phyloP scores from a whole-genome alignment of 1,284 basidiomycete species.

The Kalmanozyma brasiliensis region DNA sequence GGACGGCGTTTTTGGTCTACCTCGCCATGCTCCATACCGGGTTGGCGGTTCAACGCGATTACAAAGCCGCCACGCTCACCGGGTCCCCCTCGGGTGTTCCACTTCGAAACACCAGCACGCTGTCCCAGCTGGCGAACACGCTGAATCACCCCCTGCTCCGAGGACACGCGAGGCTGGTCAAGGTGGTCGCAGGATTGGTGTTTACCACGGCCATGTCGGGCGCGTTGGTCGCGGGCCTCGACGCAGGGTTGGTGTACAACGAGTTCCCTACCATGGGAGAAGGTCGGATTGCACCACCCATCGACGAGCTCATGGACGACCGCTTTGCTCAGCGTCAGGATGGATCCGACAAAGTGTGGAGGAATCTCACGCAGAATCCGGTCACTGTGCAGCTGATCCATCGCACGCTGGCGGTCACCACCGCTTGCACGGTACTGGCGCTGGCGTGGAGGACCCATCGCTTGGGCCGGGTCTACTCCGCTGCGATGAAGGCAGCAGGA shows the following conservation, averaged over 20 bases:
- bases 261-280: slow-evolving; percentile 98
- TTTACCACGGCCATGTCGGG: slow-evolving; percentile 84
- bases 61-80: slow-evolving; percentile 74
- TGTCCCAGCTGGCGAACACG: slow-evolving; percentile 38
- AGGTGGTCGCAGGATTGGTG: slow-evolving; percentile 50
- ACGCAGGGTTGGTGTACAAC: slow-evolving; percentile 95
- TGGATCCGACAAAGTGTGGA: slow-evolving; percentile 73
- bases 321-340: slow-evolving; percentile 76
- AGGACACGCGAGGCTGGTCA: slow-evolving; percentile 47
- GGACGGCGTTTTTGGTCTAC: slow-evolving; percentile 88
- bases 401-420: slow-evolving; percentile 78
- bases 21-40: slow-evolving; percentile 89
- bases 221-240: slow-evolving; percentile 95
- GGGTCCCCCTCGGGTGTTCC: slow-evolving; percentile 47
- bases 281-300: slow-evolving; percentile 78
- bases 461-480: slow-evolving; percentile 70
- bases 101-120: background rate
- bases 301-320: slow-evolving; percentile 79
- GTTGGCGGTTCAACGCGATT: slow-evolving; percentile 79
- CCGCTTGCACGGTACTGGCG: slow-evolving; percentile 34
- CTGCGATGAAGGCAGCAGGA: background rate
- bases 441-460: slow-evolving; percentile 69
- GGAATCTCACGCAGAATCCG: slow-evolving; percentile 96
- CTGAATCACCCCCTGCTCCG: slow-evolving; percentile 47
- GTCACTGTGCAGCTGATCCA: slow-evolving; percentile 98